Percentiles rank a stretch among this genome's conserved stretches.
Conservation (phyloP, 495 filamentous ascomycete genomes). For the Penicillium pulvis region DNA sequence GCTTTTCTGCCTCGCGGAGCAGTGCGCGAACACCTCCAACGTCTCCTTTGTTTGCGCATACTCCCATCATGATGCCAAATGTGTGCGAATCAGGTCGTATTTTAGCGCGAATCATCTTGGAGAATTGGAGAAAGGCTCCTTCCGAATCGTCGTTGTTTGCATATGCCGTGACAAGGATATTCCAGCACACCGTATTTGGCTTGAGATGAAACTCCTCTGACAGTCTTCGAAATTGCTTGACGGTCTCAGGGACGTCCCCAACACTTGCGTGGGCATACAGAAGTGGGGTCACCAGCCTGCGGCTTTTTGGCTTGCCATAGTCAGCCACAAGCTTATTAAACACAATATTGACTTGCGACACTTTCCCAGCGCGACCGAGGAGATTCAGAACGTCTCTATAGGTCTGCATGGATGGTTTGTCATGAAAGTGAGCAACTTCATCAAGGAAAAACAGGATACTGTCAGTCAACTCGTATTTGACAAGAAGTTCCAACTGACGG, state of each 20-base stretch:
- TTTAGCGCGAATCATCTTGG: slow-evolving; percentile 49
- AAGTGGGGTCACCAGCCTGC: slow-evolving; percentile 46
- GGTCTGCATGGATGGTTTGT: slow-evolving; percentile 26
- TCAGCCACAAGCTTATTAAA: slow-evolving; percentile 38
- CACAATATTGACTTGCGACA: slow-evolving; percentile 28
- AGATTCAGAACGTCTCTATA: slow-evolving; percentile 36
- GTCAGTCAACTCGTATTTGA: slow-evolving; percentile 29
- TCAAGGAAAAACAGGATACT: slow-evolving; percentile 55
- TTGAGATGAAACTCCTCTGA: slow-evolving; percentile 51
- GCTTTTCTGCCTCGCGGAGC: slow-evolving; percentile 54
- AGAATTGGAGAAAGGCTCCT: slow-evolving; percentile 60
- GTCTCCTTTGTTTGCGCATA: slow-evolving; percentile 75
- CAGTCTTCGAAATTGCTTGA: slow-evolving; percentile 61
- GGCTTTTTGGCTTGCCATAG: slow-evolving; percentile 37
- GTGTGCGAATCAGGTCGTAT: slow-evolving; percentile 59
- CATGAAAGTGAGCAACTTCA: slow-evolving; percentile 43
- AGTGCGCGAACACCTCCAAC: slow-evolving; percentile 64
- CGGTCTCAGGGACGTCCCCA: slow-evolving; percentile 60
- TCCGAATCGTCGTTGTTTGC: slow-evolving; percentile 64
- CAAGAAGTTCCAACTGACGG: slow-evolving; percentile 26
- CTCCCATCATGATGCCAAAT: slow-evolving; percentile 69
- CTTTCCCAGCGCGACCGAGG: slow-evolving; percentile 37
- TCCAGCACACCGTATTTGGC: slow-evolving; percentile 64
- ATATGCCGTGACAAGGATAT: slow-evolving; percentile 75
- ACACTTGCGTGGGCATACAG: slow-evolving; percentile 67